phyloP scores from a whole-genome alignment of 768 basidiomycete genomes.

The Boletus rufocinnamomeus region DNA sequence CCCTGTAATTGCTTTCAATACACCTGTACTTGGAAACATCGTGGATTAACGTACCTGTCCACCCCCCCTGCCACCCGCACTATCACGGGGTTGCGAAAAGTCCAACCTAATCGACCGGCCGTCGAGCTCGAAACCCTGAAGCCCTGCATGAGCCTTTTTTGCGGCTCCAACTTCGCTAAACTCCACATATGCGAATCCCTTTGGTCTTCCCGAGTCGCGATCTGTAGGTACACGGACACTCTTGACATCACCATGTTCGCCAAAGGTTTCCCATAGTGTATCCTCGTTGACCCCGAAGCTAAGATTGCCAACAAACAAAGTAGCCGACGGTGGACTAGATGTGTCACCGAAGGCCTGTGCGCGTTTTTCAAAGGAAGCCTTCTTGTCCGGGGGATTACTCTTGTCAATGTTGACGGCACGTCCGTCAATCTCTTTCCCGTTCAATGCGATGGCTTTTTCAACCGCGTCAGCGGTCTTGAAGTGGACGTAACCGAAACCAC shows the following conservation, averaged over 20 bases:
- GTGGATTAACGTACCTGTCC: conserved; percentile 42
- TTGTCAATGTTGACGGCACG: conserved; percentile 86
- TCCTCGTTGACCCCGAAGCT: conserved; percentile 83
- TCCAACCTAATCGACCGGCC: conserved; percentile 84
- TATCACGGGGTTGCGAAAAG: conserved; percentile 80
- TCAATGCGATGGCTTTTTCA: conserved; percentile 76
- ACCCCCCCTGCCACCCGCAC: conserved; percentile 52
- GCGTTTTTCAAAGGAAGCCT: conserved; percentile 60
- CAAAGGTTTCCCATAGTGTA: conserved; percentile 85
- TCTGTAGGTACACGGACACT: conserved; percentile 91
- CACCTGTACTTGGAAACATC: background rate
- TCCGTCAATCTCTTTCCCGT: conserved; percentile 91
- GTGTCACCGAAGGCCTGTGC: conserved; percentile 78
- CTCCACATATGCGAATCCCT: conserved; percentile 97
- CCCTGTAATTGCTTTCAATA: conserved; percentile 20
- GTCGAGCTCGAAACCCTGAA: conserved; percentile 72
- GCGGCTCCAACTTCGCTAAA: conserved; percentile 81
- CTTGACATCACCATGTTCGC: conserved; percentile 82
- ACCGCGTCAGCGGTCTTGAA: conserved; percentile 72
- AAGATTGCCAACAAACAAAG: conserved; percentile 91
- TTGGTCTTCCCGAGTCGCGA: conserved; percentile 84
- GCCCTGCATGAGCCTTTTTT: conserved; percentile 73
- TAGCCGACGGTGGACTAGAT: conserved; percentile 63
- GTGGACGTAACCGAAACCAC: conserved; percentile 83
- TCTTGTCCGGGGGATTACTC: conserved; percentile 62